Base-by-base conservation (phyloP, 2,329 filamentous ascomycete species). In the Pseudonectria foliicola region DNA sequence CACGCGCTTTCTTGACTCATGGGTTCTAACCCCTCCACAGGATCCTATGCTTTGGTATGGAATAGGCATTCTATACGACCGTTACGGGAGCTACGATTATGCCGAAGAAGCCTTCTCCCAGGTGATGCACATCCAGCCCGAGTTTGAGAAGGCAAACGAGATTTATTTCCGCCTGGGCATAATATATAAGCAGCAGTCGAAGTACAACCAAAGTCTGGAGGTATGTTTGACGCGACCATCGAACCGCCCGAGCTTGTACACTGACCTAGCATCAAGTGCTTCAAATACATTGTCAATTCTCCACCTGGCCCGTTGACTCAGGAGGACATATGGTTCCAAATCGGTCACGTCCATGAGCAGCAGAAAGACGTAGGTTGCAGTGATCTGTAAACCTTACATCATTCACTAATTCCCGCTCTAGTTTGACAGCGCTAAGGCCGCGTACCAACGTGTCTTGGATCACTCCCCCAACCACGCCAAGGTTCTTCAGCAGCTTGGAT, bases 311-410 rank as follows among this genome's bases (percentile, higher is more conserved):
- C 92, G 3, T 63, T 98, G 50, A 95, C 89, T 0, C 89, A 96
- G 60, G 90, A 96, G 61, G 92, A 98, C 52, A 98, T 98, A 41
- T 96, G 90, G 90, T 98, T 98, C 68, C 92, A 98, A 62, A 96
- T 98, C 55, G 92, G 92, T 16, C 92, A 98, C 60, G 92, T 98
- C 32, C 89, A 98, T 54, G 92, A 98, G 59, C 92, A 96, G 55
- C 90, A 96, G 62, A 96, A 96, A 72, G 92, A 98, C 55, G 89
- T 95, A 71, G 66, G 87, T 73, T 12, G 7, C 12, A 4, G 13
- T n/a, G n/a, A n/a, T n/a, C n/a, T n/a, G n/a, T n/a, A n/a, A n/a
- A n/a, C n/a, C n/a, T n/a, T n/a, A n/a, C n/a, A n/a, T 21, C 18
- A 8, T 21, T 21, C 43, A 39, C 48, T 64, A 40, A 67, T 59